phyloP scores from a whole-genome alignment of 2,329 filamentous ascomycete genomes.

The Ampelomyces quisqualis region DNA sequence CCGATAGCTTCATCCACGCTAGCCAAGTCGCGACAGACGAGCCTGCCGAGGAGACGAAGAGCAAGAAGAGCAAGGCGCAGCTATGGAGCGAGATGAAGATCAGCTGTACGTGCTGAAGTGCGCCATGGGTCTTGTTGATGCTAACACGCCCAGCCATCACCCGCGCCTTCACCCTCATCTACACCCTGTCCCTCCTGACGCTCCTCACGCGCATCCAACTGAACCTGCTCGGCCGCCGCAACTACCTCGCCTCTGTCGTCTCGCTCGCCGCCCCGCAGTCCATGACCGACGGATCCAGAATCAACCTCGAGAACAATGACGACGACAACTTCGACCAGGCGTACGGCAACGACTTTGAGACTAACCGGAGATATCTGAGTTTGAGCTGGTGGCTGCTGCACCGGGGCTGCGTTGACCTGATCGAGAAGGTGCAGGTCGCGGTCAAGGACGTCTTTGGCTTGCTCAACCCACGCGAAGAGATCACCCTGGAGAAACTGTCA shows the following conservation, averaged over 20 bases:
- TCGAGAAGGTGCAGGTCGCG: conserved; percentile 77
- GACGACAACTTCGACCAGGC: conserved; percentile 80
- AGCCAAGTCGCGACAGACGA: conserved; percentile 65
- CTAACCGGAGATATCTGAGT: conserved; percentile 89
- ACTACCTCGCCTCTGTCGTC: conserved; percentile 93
- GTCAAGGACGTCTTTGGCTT: conserved; percentile 88
- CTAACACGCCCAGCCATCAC: conserved; percentile 68
- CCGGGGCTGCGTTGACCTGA: conserved; percentile 80
- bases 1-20: conserved; percentile 79
- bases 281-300: conserved; percentile 67
- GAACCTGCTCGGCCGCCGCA: conserved; percentile 90
- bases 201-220: conserved; percentile 94
- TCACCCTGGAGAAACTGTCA: conserved; percentile 77
- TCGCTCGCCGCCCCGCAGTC: conserved; percentile 73
- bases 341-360: conserved; percentile 92
- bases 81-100: conserved; percentile 98
- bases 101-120: conserved; percentile 64
- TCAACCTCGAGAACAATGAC: conserved; percentile 89
- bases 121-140: conserved; percentile 10
- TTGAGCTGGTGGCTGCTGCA: conserved; percentile 99
- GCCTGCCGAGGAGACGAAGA: conserved; percentile 50
- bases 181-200: conserved; percentile 84
- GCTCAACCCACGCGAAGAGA: conserved; percentile 82
- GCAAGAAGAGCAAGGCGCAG: conserved; percentile 83
- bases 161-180: conserved; percentile 85